phyloP scores from a whole-genome alignment of 1,284 basidiomycete genomes.

The Sporisorium exsertum region DNA sequence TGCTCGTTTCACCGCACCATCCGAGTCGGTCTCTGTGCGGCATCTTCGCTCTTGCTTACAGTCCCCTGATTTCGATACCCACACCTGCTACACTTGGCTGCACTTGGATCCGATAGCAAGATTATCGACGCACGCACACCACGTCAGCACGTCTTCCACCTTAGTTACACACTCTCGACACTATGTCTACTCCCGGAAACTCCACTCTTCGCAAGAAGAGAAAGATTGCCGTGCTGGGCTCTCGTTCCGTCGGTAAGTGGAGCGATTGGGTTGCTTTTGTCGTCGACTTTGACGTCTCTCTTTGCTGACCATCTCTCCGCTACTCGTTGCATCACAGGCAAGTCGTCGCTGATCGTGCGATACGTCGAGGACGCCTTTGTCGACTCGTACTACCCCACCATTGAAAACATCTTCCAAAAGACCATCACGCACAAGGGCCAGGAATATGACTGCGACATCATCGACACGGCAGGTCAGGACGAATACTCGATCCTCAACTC shows the following conservation, averaged over 20 bases:
- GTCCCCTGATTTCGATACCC: not conserved
- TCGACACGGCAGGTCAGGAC: constrained; percentile 96
- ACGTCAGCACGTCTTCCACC: not conserved
- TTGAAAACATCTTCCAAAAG: constrained; percentile 89
- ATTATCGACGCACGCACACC: not conserved
- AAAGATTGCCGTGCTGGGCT: constrained; percentile 68
- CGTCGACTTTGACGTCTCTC: not conserved
- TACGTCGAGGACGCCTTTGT: constrained; percentile 72
- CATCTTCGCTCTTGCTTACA: not conserved
- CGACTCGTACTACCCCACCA: constrained; percentile 92
- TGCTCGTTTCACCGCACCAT: not conserved
- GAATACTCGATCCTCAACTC: constrained; percentile 85
- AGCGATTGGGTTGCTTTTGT: not conserved
- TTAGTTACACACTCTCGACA: not conserved
- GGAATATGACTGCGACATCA: constrained; percentile 94
- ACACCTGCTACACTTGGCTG: not conserved
- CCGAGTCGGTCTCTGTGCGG: not conserved
- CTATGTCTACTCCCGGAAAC: constrained; percentile 47
- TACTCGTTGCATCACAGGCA: constrained; percentile 73
- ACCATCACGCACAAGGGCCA: constrained; percentile 83
- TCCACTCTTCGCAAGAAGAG: constrained; percentile 64
- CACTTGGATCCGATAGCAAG: not conserved
- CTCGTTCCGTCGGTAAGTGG: constrained; percentile 64
- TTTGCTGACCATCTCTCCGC: not conserved
- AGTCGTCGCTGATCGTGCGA: constrained; percentile 77